phyloP scores from a whole-genome alignment of 805 yeast species.

The Wickerhamomyces canadensis region DNA sequence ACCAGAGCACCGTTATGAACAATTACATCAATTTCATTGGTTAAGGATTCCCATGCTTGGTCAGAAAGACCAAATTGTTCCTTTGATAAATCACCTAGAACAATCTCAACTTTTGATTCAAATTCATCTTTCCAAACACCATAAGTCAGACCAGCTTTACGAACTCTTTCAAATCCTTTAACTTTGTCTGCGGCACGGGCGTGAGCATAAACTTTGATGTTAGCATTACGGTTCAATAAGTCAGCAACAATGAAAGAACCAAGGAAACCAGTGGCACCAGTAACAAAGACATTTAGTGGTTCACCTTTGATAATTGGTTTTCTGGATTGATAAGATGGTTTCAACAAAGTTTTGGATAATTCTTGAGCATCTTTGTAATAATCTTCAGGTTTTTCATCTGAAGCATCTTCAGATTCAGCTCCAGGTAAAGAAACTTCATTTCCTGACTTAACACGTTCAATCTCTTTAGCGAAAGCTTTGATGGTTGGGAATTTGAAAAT shows the following conservation, averaged over 20 bases:
- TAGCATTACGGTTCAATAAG: constrained; percentile 50
- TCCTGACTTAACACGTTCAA: constrained; percentile 50
- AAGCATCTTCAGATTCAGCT: constrained; percentile 18
- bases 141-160: constrained; percentile 70
- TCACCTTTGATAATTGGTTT: constrained; percentile 29
- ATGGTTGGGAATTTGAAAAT: constrained; percentile 89
- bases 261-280: constrained; percentile 95
- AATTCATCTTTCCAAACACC: constrained; percentile 59
- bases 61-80: constrained; percentile 65
- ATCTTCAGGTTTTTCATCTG: constrained; percentile 28
- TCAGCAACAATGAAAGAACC: constrained; percentile 87
- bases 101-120: constrained; percentile 54
- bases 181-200: constrained; percentile 74
- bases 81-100: constrained; percentile 75
- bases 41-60: constrained; percentile 51
- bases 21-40: constrained; percentile 65
- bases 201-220: constrained; percentile 73
- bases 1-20: constrained; percentile 97
- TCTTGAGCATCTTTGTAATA: constrained; percentile 74
- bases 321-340: constrained; percentile 40
- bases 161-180: constrained; percentile 72
- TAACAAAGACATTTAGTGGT: constrained; percentile 64
- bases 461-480: constrained; percentile 66
- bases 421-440: constrained; percentile 41
- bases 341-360: constrained; percentile 36